These are phyloP conservation scores for Colletotrichum salicis DNA, from an alignment of 2,329 filamentous ascomycete genomes.

Conservation along the genomic window DNA sequence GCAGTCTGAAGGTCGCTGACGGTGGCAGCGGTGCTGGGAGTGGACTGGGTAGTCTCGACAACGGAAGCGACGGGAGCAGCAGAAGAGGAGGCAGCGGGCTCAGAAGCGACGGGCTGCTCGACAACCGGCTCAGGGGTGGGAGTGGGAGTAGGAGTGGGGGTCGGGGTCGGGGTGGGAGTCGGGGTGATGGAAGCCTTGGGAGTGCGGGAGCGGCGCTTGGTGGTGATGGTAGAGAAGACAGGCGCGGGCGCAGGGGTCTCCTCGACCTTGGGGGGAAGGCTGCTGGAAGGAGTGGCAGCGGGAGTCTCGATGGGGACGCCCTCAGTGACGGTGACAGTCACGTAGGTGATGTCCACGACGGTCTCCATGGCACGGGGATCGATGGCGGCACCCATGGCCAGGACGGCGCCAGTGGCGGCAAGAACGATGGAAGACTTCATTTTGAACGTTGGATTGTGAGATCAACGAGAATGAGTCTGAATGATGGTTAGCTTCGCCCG, in stretches of 20 bases:
- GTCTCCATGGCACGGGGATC: constrained; percentile 53
- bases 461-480: constrained; percentile 27
- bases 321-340: constrained; percentile 58
- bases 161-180: constrained; percentile 32
- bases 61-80: constrained; percentile 35
- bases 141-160: constrained; percentile 28
- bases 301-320: constrained; percentile 38
- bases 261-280: constrained; percentile 23
- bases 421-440: constrained; percentile 64
- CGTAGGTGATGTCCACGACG: constrained; percentile 52
- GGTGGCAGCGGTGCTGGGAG: constrained; percentile 19
- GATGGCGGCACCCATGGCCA: constrained; percentile 58
- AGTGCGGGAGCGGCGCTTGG: constrained; percentile 41
- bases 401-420: constrained; percentile 55
- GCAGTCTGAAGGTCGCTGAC: constrained; percentile 47
- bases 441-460: constrained; percentile 40
- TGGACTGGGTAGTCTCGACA: constrained; percentile 41
- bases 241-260: constrained; percentile 29
- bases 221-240: constrained; percentile 25
- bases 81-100: constrained; percentile 23
- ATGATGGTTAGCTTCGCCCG: constrained; percentile 36
- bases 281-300: constrained; percentile 40
- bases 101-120: neutral
- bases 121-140: constrained; percentile 31
- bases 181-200: constrained; percentile 24